Conservation (phyloP, 2,329 filamentous ascomycete species). For the Emmonsia crescens region DNA sequence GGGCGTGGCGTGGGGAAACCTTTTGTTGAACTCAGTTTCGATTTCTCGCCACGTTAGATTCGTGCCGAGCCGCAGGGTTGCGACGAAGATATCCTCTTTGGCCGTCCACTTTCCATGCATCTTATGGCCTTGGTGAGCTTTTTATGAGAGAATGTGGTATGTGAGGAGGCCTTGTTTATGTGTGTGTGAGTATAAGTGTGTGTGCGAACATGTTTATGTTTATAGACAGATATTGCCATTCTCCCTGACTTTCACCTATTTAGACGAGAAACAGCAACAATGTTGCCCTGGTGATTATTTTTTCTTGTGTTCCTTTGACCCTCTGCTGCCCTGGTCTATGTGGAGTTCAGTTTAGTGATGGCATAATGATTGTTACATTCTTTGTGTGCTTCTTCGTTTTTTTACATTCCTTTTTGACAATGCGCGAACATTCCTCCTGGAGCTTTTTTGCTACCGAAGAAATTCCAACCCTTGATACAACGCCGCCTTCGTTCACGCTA, state of each 20-base stretch:
- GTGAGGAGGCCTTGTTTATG: background rate
- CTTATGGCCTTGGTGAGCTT: background rate
- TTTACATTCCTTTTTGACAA: background rate
- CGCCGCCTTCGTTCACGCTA: no score
- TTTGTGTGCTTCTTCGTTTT: background rate
- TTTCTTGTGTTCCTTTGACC: background rate
- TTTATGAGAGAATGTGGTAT: background rate
- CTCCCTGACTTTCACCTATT: background rate
- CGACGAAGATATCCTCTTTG: constrained; percentile 12
- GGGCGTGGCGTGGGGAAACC: constrained; percentile 4
- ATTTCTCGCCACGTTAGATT: constrained; percentile 11
- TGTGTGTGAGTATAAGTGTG: background rate
- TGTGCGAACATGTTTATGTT: background rate
- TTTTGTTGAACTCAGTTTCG: constrained; percentile 5
- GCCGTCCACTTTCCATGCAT: constrained; percentile 8
- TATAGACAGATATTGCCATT: background rate
- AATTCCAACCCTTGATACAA: no score
- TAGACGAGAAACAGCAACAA: background rate
- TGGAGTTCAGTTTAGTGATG: background rate
- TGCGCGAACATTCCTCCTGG: no score
- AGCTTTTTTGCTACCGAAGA: no score
- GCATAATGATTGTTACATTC: background rate
- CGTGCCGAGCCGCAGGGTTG: constrained; percentile 13
- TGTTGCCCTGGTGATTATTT: background rate
- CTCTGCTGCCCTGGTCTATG: background rate